These are phyloP conservation scores for Westerdykella sp. DNA, from an alignment of 2,329 filamentous ascomycete genomes.

Conservation along the genomic window DNA sequence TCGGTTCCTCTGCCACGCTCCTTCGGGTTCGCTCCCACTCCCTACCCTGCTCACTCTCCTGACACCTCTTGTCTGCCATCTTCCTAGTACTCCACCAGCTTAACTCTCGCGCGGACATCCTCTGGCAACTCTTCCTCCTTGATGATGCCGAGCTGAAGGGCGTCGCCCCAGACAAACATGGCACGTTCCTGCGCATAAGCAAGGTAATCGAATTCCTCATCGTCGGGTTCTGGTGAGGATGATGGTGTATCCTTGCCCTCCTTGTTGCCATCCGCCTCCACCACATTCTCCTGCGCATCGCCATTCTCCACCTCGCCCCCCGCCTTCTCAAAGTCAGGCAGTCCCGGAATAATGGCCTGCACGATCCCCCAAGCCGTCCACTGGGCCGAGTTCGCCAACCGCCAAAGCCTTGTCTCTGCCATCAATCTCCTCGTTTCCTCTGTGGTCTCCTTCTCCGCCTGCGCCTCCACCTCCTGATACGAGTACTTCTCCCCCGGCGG, in stretches of 20 bases:
- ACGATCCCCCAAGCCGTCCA: conserved; percentile 98
- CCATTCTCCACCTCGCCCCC: conserved; percentile 4
- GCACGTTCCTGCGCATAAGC: conserved; percentile 85
- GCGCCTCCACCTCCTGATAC: conserved; percentile 44
- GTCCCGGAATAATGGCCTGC: conserved; percentile 77
- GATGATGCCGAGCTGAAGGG: conserved; percentile 68
- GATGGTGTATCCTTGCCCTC: conserved; percentile 21
- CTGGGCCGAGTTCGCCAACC: conserved; percentile 76
- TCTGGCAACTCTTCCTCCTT: conserved; percentile 69
- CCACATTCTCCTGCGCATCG: conserved; percentile 9
- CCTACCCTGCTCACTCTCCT: neutral
- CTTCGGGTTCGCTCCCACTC: neutral
- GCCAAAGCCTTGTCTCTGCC: conserved; percentile 77
- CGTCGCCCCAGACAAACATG: conserved; percentile 92
- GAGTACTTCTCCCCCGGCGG: conserved; percentile 31
- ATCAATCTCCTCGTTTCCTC: conserved; percentile 63
- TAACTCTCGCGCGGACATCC: conserved; percentile 58
- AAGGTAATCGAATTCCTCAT: conserved; percentile 87
- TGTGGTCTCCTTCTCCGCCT: conserved; percentile 54
- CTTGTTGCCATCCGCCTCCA: conserved; percentile 23
- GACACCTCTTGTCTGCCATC: neutral
- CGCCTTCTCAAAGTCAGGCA: conserved; percentile 47
- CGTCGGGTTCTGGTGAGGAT: conserved; percentile 50
- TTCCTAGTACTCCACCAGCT: conserved; percentile 59
- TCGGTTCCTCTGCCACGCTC: too few relatives aligned